Percentiles rank a stretch among this genome's conserved stretches.
Evolutionary conservation across 306 rosid species (phyloP).

Genomic region (Luffa aegyptiaca): DNA sequence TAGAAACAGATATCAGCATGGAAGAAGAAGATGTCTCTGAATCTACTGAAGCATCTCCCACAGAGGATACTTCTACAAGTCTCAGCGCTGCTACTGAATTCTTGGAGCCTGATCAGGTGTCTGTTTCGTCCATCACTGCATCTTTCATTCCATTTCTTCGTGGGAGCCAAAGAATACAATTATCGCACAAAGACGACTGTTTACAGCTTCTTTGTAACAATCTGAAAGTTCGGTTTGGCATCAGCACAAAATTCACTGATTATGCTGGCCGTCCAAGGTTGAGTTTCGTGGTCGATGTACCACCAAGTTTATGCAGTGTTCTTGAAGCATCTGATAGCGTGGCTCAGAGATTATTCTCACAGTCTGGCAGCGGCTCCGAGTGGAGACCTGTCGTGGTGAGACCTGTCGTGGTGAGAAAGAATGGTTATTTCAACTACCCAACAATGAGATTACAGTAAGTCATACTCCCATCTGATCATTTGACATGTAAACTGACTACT

Average conservation of each 20-base stretch:
- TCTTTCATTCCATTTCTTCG: constrained; percentile 32
- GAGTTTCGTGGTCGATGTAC: constrained; percentile 55
- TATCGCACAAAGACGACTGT: constrained; percentile 45
- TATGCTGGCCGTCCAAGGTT: constrained; percentile 61
- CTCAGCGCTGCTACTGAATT: constrained; percentile 22
- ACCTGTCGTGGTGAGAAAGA: constrained; percentile 58
- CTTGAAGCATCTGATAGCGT: constrained; percentile 68
- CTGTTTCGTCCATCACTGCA: constrained; percentile 43
- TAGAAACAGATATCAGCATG: constrained; percentile 27
- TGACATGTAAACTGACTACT: background rate
- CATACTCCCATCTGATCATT: constrained; percentile 1
- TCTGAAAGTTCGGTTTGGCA: constrained; percentile 83
- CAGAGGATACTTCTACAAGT: constrained; percentile 23
- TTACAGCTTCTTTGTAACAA: constrained; percentile 52
- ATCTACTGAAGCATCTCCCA: constrained; percentile 25
- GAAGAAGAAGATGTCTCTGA: constrained; percentile 28
- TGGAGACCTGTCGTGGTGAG: constrained; percentile 74
- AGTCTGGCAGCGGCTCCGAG: constrained; percentile 59
- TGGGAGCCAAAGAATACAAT: constrained; percentile 61
- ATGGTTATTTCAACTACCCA: constrained; percentile 61
- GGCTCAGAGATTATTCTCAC: constrained; percentile 37
- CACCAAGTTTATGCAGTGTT: constrained; percentile 54
- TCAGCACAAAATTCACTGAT: constrained; percentile 57
- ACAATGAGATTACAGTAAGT: constrained; percentile 92
- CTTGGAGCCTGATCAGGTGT: constrained; percentile 46